phyloP scores from a whole-genome alignment of 2,329 filamentous ascomycete species.

The Penicillium sp. region DNA sequence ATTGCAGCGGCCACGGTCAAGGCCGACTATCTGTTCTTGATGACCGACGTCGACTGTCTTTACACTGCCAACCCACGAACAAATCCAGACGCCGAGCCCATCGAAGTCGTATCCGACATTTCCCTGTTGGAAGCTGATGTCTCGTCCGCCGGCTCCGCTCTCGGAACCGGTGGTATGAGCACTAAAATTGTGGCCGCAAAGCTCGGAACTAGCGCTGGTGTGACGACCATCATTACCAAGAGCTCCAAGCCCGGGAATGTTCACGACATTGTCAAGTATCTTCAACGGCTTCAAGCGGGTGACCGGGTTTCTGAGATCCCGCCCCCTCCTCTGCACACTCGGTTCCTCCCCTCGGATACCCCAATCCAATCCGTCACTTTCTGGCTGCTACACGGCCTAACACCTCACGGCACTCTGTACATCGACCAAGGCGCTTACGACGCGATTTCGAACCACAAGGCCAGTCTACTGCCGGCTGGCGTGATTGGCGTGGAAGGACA shows the following conservation, averaged over 20 bases:
- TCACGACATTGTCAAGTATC: conserved; percentile 77
- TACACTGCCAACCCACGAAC: conserved; percentile 94
- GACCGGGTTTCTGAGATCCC: conserved; percentile 40
- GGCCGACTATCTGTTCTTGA: conserved; percentile 93
- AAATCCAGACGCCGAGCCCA: conserved; percentile 81
- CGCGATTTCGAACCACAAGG: conserved; percentile 73
- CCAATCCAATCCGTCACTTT: conserved; percentile 94
- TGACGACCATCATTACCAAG: conserved; percentile 92
- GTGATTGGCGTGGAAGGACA: conserved; percentile 84
- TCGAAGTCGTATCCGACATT: conserved; percentile 92
- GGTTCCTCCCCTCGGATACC: conserved; percentile 80
- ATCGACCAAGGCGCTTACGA: conserved; percentile 87
- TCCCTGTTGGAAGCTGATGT: conserved; percentile 80
- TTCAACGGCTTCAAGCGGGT: conserved; percentile 61
- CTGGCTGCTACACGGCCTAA: conserved; percentile 92
- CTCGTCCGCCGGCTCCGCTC: conserved; percentile 80
- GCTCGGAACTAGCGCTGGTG: conserved; percentile 88
- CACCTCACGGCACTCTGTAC: conserved; percentile 86
- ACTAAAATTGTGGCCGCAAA: conserved; percentile 95
- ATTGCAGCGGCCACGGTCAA: conserved; percentile 98
- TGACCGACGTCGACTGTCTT: conserved; percentile 98
- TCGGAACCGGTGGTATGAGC: conserved; percentile 95
- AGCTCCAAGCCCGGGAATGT: conserved; percentile 95
- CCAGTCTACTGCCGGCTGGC: conserved; percentile 86
- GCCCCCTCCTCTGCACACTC: conserved; percentile 75